Evolutionary conservation across 2,329 filamentous ascomycete species (phyloP), one percentile per base, ranked within the genome.

Genomic region (Arthrobotrys musiformis): DNA sequence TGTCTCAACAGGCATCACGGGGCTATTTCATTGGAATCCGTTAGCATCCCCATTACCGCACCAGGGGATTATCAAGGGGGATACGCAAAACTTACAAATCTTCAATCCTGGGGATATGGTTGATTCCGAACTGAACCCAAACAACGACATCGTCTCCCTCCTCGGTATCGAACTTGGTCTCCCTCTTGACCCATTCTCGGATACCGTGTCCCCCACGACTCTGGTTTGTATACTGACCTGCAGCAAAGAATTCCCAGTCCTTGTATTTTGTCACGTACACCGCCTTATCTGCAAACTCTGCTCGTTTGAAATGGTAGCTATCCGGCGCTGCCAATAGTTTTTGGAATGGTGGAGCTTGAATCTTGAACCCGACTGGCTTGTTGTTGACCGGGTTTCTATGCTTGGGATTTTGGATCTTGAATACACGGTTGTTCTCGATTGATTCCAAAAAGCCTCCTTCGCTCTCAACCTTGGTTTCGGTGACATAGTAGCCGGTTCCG

Each of bases 1-100:
- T 13, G 84, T 86, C 82, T 91, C 89, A 80, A 86, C 87, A 0
- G 89, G 89, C 90, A 91, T 91, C 44, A 91, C 88, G 0, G 89
- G 89, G 83, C 74, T 78, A 52, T 75, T 28, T 11, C n/a, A 9
- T 30, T 58, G 0, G 9, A 42, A 11, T 8, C 7, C 1, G 11
- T 58, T 48, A 48, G 58, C 13, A 8, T 28, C n/a, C 15, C 22
- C n/a, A 5, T 24, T 24, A 2, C 4, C 4, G 9, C 4, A 44
- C 42, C 42, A 9, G 7, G 9, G 19, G 2, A 5, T 5, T 4
- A 48, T 6, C 1, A 48, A 24, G 6, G 11, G 19, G 11, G 9
- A n/a, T n/a, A n/a, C n/a, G n/a, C 19, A 15, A 17, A 24, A 70
- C 67, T 73, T 46, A 78, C 74, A 90, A 91, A 81, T 91, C 89